These are phyloP conservation scores for Ceratocystis cubensis DNA, from an alignment of 2,329 filamentous ascomycete genomes.

Conservation along the genomic window DNA sequence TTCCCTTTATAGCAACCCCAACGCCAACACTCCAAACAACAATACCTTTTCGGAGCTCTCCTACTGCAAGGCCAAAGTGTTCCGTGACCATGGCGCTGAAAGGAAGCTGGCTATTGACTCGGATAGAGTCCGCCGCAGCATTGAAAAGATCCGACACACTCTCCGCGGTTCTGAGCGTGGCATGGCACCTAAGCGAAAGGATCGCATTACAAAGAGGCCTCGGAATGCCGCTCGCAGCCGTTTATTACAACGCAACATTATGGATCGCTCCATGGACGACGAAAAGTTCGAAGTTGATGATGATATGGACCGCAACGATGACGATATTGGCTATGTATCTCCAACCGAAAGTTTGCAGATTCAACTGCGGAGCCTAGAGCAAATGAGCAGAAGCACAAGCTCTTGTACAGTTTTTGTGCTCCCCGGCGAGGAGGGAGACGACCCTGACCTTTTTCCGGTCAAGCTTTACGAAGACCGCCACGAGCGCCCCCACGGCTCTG, in stretches of 20 bases:
- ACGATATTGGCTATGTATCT: slow-evolving; percentile 15
- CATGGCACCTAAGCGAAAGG: slow-evolving; percentile 14
- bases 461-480: slow-evolving; percentile 53
- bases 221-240: slow-evolving; percentile 9
- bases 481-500: slow-evolving; percentile 30
- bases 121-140: slow-evolving; percentile 88
- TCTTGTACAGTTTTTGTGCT: slow-evolving; percentile 68
- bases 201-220: slow-evolving; percentile 16
- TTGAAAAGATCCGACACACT: slow-evolving; percentile 79
- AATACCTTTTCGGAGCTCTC: slow-evolving; percentile 53
- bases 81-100: slow-evolving; percentile 90
- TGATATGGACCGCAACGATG: slow-evolving; percentile 17
- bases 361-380: slow-evolving; percentile 66
- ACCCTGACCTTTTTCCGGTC: slow-evolving; percentile 68
- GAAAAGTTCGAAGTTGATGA: slow-evolving; percentile 12
- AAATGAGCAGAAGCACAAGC: slow-evolving; percentile 78
- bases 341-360: slow-evolving; percentile 36
- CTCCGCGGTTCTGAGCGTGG: slow-evolving; percentile 17
- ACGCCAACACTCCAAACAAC: slow-evolving; percentile 23
- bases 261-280: slow-evolving; percentile 13
- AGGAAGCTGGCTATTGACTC: slow-evolving; percentile 90
- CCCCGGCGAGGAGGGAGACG: slow-evolving; percentile 62
- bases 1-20: slow-evolving; percentile 42
- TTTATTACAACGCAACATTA: neutral
- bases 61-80: slow-evolving; percentile 94